Evolutionary conservation across 768 basidiomycete genomes (phyloP).

Genomic region (Podaxis rugospora): DNA sequence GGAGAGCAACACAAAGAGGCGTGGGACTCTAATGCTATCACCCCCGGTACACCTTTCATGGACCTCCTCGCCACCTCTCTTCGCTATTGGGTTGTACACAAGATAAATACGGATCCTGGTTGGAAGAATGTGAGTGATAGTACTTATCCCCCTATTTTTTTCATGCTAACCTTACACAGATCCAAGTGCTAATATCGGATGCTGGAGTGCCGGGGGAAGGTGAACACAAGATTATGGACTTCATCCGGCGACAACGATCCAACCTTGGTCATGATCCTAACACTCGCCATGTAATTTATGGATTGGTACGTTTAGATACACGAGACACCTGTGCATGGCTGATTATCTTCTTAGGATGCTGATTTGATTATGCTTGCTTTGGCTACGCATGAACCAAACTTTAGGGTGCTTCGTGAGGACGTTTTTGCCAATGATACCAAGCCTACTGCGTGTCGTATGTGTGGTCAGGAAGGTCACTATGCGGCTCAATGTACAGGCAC

Average conservation of each 20-base stretch:
- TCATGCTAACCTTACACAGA: conserved; percentile 35
- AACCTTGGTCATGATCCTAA: conserved; percentile 93
- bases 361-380: conserved; percentile 98
- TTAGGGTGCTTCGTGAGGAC: conserved; percentile 95
- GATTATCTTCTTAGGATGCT: conserved; percentile 65
- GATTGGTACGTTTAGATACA: conserved; percentile 57
- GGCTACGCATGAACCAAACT: conserved; percentile 98
- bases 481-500: conserved; percentile 90
- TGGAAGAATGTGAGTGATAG: conserved; percentile 77
- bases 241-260: conserved; percentile 83
- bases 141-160: neutral
- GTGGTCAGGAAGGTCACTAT: conserved; percentile 93
- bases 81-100: conserved; percentile 94
- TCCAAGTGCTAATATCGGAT: conserved; percentile 96
- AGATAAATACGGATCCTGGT: conserved; percentile 91
- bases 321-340: conserved; percentile 9
- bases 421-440: conserved; percentile 86
- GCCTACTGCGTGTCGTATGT: conserved; percentile 79
- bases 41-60: conserved; percentile 99
- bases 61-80: conserved; percentile 81
- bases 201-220: conserved; percentile 97
- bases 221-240: conserved; percentile 99
- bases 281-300: conserved; percentile 95
- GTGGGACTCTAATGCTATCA: conserved; percentile 99
- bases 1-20: conserved; percentile 79